Evolutionary conservation across 352 stramenopile genomes (phyloP).

Genomic region (Pythium vanterpoolii): DNA sequence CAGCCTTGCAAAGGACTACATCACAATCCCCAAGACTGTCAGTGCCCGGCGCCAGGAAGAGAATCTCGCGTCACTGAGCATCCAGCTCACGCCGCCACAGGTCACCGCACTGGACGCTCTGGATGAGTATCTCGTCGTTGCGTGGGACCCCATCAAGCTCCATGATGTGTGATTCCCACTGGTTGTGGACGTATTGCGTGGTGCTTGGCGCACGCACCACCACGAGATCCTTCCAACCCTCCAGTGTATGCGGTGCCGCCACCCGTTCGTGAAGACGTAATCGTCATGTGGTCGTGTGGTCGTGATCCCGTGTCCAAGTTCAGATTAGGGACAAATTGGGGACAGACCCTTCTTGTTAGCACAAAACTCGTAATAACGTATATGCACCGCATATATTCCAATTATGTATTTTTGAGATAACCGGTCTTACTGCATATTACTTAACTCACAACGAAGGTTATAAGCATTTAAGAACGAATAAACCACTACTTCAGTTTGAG

Average conservation of each 20-base stretch:
- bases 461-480: not conserved
- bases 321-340: slow-evolving; percentile 20
- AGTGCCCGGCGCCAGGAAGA: slow-evolving; percentile 37
- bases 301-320: slow-evolving; percentile 21
- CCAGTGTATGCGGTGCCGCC: slow-evolving; percentile 20
- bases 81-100: slow-evolving; percentile 33
- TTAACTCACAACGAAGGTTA: not conserved
- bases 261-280: slow-evolving; percentile 21
- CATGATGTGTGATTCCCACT: slow-evolving; percentile 30
- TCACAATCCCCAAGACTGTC: slow-evolving; percentile 60
- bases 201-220: not conserved
- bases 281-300: not conserved
- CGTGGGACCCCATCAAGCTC: slow-evolving; percentile 49
- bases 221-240: slow-evolving; percentile 18
- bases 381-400: not conserved
- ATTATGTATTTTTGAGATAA: not conserved
- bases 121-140: slow-evolving; percentile 43
- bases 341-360: not conserved
- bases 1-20: slow-evolving; percentile 47
- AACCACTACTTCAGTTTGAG: slow-evolving; percentile 1
- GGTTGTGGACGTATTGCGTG: not conserved
- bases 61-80: slow-evolving; percentile 35
- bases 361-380: not conserved
- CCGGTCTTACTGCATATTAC: not conserved
- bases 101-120: slow-evolving; percentile 35